Conservation (phyloP, 345 rosid species). For the Turritis glabra region DNA sequence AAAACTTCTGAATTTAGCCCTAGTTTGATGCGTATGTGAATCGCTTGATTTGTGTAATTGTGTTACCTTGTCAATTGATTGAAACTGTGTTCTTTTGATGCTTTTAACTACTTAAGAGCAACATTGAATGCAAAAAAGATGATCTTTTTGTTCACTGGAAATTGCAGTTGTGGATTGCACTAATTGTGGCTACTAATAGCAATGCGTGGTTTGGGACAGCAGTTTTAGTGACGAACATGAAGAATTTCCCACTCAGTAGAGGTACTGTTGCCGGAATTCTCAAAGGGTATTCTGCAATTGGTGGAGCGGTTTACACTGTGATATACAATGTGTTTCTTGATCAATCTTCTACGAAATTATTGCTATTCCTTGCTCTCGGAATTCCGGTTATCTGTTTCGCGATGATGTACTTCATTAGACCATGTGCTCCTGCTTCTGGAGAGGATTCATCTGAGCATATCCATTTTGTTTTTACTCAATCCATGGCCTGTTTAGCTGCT, state of each 20-base stretch:
- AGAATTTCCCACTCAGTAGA: constrained; percentile 81
- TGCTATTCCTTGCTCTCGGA: constrained; percentile 63
- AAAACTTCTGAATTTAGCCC: not conserved
- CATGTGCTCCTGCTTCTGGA: constrained; percentile 78
- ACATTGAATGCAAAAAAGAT: not conserved
- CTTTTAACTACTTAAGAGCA: not conserved
- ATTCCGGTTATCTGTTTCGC: constrained; percentile 63
- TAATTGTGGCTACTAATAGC: constrained; percentile 67
- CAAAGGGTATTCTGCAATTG: constrained; percentile 75
- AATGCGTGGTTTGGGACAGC: constrained; percentile 89
- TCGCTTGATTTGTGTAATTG: not conserved
- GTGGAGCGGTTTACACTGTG: constrained; percentile 75
- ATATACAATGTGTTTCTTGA: constrained; percentile 54
- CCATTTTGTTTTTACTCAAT: constrained; percentile 71
- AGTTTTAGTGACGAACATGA: constrained; percentile 90
- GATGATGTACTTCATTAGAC: constrained; percentile 67
- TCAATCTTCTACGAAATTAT: constrained; percentile 49
- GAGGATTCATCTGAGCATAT: constrained; percentile 75
- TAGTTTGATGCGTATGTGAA: not conserved
- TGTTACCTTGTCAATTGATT: not conserved
- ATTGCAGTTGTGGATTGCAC: constrained; percentile 73
- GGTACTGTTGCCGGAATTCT: constrained; percentile 86
- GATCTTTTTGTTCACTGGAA: constrained; percentile 16
- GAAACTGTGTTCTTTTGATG: not conserved
- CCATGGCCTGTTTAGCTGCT: constrained; percentile 58